Evolutionary conservation across 306 rosid genomes (phyloP).

Genomic region (Rosa rugosa): DNA sequence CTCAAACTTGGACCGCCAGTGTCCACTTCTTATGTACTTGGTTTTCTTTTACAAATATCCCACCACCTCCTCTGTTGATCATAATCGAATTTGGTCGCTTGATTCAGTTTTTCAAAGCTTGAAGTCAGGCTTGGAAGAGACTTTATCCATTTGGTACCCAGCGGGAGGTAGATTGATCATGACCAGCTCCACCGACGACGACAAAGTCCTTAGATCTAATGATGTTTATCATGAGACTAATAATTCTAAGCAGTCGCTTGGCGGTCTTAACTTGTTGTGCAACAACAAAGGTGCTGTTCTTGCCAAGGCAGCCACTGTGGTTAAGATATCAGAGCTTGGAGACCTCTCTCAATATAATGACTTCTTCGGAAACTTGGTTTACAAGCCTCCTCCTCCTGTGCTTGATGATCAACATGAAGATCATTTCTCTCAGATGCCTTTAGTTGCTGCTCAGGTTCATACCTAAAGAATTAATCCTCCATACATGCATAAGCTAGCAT

Average conservation of each 20-base stretch:
- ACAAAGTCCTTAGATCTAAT: neutral
- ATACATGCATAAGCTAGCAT: neutral
- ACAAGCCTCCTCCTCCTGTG: slow-evolving; percentile 36
- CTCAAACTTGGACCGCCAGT: slow-evolving; percentile 79
- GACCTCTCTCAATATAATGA: slow-evolving; percentile 59
- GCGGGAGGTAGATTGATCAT: slow-evolving; percentile 61
- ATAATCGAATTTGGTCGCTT: slow-evolving; percentile 25
- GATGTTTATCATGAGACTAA: neutral
- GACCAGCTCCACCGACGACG: slow-evolving; percentile 8
- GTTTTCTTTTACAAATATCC: slow-evolving; percentile 52
- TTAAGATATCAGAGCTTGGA: slow-evolving; percentile 53
- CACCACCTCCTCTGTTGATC: neutral
- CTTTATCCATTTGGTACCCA: slow-evolving; percentile 59
- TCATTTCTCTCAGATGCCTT: slow-evolving; percentile 57
- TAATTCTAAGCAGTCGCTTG: neutral
- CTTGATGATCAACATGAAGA: slow-evolving; percentile 37
- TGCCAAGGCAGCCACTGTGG: slow-evolving; percentile 41
- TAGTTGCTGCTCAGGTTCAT: slow-evolving; percentile 78
- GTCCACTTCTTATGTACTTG: slow-evolving; percentile 63
- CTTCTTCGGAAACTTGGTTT: slow-evolving; percentile 61
- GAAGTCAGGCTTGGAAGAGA: slow-evolving; percentile 64
- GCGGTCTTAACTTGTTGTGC: slow-evolving; percentile 49
- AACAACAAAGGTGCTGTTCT: slow-evolving; percentile 66
- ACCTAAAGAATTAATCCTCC: neutral
- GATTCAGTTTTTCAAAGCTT: slow-evolving; percentile 47